These are phyloP conservation scores for Boletus semigastroideus DNA, from an alignment of 1,284 basidiomycete species.

Conservation along the genomic window DNA sequence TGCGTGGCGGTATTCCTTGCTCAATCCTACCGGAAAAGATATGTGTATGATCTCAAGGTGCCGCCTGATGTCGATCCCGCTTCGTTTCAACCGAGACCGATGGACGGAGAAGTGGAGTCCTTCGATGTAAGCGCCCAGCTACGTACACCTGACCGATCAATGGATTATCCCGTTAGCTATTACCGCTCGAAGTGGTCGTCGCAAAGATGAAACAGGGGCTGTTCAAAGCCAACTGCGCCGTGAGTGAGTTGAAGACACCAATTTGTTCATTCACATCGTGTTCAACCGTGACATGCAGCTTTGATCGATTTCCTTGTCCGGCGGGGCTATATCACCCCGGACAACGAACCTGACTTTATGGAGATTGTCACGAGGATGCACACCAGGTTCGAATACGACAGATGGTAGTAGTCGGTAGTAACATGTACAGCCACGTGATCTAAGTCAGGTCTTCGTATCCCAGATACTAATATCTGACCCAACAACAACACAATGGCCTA, in stretches of 20 bases:
- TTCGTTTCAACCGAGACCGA: slow-evolving; percentile 66
- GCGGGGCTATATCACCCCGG: slow-evolving; percentile 73
- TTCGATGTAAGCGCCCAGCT: slow-evolving; percentile 60
- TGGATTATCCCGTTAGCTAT: slow-evolving; percentile 44
- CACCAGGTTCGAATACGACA: slow-evolving; percentile 60
- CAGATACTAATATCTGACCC: background rate
- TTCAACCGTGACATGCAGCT: slow-evolving; percentile 42
- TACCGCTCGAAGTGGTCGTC: slow-evolving; percentile 54
- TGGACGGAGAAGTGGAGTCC: slow-evolving; percentile 91
- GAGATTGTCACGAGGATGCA: slow-evolving; percentile 75
- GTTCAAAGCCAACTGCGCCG: slow-evolving; percentile 87
- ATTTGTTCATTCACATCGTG: background rate
- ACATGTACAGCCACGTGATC: too few relatives aligned
- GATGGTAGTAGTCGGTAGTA: slow-evolving; percentile 40
- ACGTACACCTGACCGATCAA: background rate
- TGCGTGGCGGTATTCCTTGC: background rate
- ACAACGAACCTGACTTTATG: slow-evolving; percentile 73
- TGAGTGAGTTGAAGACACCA: slow-evolving; percentile 47
- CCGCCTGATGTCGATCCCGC: slow-evolving; percentile 50
- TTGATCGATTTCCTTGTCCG: slow-evolving; percentile 84
- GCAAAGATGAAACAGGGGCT: slow-evolving; percentile 57
- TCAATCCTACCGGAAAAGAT: slow-evolving; percentile 43
- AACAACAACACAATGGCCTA: slow-evolving; percentile 56
- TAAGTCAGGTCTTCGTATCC: background rate
- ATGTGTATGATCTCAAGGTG: slow-evolving; percentile 77